phyloP scores from a whole-genome alignment of 106 monocot genomes.

The Iris macrosiphon region DNA sequence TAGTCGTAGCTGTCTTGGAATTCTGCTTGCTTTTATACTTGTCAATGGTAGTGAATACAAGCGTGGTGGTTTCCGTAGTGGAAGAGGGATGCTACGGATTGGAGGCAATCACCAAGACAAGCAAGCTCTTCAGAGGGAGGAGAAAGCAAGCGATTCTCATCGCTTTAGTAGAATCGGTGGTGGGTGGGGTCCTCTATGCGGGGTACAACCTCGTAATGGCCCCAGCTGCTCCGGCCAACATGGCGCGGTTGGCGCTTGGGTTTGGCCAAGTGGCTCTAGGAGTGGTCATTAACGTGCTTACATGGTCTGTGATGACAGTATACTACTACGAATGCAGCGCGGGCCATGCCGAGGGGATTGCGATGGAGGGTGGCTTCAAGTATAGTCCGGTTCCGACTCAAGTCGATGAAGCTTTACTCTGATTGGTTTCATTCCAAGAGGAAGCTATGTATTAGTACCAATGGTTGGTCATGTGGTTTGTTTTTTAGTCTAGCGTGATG shows the following conservation, averaged over 20 bases:
- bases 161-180: background rate
- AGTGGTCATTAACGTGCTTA: conserved; percentile 1
- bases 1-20: background rate
- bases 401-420: background rate
- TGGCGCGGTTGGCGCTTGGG: conserved; percentile 2
- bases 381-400: background rate
- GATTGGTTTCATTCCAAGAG: background rate
- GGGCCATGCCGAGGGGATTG: conserved; percentile 3
- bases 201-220: background rate
- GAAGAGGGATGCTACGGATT: conserved; percentile 10
- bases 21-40: background rate
- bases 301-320: conserved; percentile 2
- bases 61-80: conserved; percentile 8
- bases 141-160: conserved; percentile 7
- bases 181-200: background rate
- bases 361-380: background rate
- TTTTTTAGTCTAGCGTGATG: too few relatives aligned
- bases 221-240: background rate
- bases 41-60: background rate
- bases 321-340: conserved; percentile 25
- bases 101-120: conserved; percentile 6
- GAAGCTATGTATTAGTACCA: too few relatives aligned
- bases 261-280: background rate
- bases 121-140: conserved; percentile 11
- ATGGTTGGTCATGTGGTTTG: too few relatives aligned